These are phyloP conservation scores for Calocera viscosa DNA, from an alignment of 768 basidiomycete genomes.

Conservation along the genomic window DNA sequence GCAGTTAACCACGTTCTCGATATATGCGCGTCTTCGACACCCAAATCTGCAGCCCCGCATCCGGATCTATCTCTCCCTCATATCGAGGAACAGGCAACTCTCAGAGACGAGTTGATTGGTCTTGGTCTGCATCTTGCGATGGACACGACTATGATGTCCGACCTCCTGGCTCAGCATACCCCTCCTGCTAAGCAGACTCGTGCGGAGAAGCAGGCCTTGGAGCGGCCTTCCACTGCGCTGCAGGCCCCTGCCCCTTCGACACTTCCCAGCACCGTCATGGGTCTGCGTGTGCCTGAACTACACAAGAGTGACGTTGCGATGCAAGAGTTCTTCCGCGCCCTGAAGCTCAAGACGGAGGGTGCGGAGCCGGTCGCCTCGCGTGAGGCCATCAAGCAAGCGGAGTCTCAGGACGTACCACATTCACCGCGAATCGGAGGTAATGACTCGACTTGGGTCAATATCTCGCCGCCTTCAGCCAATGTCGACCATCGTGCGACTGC, in stretches of 20 bases:
- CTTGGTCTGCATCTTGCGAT: neutral
- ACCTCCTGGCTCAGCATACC: neutral
- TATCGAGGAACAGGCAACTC: neutral
- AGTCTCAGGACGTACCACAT: neutral
- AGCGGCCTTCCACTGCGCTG: neutral
- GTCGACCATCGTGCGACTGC: neutral
- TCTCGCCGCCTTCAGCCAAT: neutral
- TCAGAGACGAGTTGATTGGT: neutral
- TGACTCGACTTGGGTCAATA: neutral
- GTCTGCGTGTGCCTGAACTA: neutral
- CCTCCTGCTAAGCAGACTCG: neutral
- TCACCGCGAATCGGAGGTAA: neutral
- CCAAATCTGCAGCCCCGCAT: neutral
- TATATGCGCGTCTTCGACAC: neutral
- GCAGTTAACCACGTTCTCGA: neutral
- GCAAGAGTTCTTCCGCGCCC: slow-evolving; percentile 1
- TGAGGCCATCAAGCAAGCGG: neutral
- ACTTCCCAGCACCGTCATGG: neutral
- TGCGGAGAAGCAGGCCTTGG: neutral
- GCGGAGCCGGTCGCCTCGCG: neutral
- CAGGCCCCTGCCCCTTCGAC: neutral
- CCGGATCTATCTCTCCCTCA: neutral
- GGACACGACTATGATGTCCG: neutral
- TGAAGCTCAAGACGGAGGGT: neutral
- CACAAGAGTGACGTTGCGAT: neutral